Evolutionary conservation across 192 early-diverging fungal genomes (phyloP).

Genomic region (Linnemannia exigua): DNA sequence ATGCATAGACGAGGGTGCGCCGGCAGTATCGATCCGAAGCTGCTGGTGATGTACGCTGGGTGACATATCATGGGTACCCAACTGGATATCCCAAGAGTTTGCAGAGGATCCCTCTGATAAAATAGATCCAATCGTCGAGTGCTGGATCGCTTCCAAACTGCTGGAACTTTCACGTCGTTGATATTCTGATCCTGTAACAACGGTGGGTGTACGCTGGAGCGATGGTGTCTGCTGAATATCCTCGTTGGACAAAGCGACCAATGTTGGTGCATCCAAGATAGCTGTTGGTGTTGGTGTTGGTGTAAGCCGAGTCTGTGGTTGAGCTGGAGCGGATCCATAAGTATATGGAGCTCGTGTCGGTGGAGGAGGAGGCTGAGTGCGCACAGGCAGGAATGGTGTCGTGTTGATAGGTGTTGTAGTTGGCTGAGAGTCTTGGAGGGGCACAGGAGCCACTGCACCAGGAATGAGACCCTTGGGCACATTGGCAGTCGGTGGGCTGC

Average conservation of each 20-base stretch:
- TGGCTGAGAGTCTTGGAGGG: background rate
- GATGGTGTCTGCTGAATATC: background rate
- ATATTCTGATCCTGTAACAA: background rate
- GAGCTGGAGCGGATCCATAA: constrained; percentile 11
- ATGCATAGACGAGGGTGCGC: background rate
- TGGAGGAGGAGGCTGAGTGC: constrained; percentile 10
- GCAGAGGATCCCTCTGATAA: background rate
- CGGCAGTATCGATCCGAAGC: background rate
- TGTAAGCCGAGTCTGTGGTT: background rate
- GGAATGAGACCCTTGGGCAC: background rate
- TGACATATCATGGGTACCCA: background rate
- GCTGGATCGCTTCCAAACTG: background rate
- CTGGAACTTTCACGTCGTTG: background rate
- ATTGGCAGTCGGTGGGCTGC: background rate
- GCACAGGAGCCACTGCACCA: background rate
- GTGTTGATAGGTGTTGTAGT: background rate
- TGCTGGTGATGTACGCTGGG: background rate
- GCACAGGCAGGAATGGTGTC: constrained; percentile 21
- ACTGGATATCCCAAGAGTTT: background rate
- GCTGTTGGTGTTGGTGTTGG: background rate
- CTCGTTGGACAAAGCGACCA: background rate
- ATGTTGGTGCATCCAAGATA: background rate
- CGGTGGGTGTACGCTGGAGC: background rate
- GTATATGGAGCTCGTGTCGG: constrained; percentile 38
- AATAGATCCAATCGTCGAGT: background rate